Evolutionary conservation across 169 alveolate species (phyloP).

Genomic region (Condylostoma magnum): DNA sequence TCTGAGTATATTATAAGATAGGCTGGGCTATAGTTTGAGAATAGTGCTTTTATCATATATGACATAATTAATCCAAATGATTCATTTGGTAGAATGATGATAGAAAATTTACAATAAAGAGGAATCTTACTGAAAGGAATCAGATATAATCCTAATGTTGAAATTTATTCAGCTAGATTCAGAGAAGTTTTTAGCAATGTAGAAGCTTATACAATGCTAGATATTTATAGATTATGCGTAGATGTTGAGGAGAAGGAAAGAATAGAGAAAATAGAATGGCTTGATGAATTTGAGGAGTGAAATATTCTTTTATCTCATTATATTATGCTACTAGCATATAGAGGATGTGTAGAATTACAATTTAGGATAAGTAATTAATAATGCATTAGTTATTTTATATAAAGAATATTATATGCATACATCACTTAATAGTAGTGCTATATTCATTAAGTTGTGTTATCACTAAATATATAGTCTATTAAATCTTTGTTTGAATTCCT

Average conservation of each 20-base stretch:
- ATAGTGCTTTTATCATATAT: slow-evolving; percentile 45
- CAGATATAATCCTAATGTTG: slow-evolving; percentile 47
- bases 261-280: slow-evolving; percentile 62
- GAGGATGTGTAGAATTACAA: neutral
- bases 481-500: no score
- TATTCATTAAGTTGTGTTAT: no score
- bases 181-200: slow-evolving; percentile 44
- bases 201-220: slow-evolving; percentile 48
- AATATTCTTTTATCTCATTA: slow-evolving; percentile 63
- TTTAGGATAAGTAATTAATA: no score
- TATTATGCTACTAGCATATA: slow-evolving; percentile 43
- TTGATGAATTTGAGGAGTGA: slow-evolving; percentile 83
- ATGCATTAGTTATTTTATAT: no score
- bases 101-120: slow-evolving; percentile 58
- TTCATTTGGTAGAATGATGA: slow-evolving; percentile 71
- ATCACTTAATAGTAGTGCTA: no score
- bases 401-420: no score
- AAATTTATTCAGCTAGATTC: slow-evolving; percentile 49
- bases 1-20: slow-evolving; percentile 39
- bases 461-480: no score
- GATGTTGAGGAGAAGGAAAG: slow-evolving; percentile 49
- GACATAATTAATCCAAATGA: slow-evolving; percentile 75
- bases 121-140: slow-evolving; percentile 61
- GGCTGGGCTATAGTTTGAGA: slow-evolving; percentile 33
- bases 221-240: slow-evolving; percentile 41